These are phyloP conservation scores for Globisporangium spinosum DNA, from an alignment of 352 stramenopile genomes.

Conservation along the genomic window DNA sequence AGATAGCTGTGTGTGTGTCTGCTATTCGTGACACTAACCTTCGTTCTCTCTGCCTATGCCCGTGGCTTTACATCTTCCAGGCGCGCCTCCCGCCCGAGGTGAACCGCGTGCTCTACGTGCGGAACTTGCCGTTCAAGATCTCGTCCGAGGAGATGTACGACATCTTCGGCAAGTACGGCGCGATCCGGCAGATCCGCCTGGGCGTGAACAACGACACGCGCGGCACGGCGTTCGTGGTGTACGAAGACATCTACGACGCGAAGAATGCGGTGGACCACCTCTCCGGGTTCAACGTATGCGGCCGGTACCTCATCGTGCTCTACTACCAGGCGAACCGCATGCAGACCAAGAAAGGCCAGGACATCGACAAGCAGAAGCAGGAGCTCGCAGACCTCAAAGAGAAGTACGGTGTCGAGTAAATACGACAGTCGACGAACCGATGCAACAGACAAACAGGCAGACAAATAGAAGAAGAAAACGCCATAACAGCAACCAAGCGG, in stretches of 20 bases:
- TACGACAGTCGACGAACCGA: neutral
- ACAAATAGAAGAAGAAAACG: neutral
- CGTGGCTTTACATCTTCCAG: conserved; percentile 21
- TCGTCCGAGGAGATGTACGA: conserved; percentile 99
- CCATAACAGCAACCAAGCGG: neutral
- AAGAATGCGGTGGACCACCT: conserved; percentile 99
- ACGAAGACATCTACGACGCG: conserved; percentile 99
- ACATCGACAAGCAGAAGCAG: conserved; percentile 71
- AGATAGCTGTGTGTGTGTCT: neutral
- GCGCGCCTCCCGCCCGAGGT: conserved; percentile 95
- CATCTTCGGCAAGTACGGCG: conserved; percentile 99
- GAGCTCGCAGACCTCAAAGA: conserved; percentile 83
- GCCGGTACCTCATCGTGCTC: conserved; percentile 97
- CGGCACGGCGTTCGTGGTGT: conserved; percentile 98
- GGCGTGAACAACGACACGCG: conserved; percentile 94
- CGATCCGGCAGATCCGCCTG: conserved; percentile 96
- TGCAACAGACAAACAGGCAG: neutral
- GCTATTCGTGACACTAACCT: no score
- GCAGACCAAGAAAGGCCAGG: conserved; percentile 50
- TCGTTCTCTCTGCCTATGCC: neutral
- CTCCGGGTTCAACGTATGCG: conserved; percentile 98
- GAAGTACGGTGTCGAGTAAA: conserved; percentile 80
- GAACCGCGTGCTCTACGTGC: conserved; percentile 96
- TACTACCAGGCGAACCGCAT: conserved; percentile 96
- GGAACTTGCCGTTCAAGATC: conserved; percentile 99